phyloP scores from a whole-genome alignment of 495 filamentous ascomycete species.

The Friedmanniomyces simplex region DNA sequence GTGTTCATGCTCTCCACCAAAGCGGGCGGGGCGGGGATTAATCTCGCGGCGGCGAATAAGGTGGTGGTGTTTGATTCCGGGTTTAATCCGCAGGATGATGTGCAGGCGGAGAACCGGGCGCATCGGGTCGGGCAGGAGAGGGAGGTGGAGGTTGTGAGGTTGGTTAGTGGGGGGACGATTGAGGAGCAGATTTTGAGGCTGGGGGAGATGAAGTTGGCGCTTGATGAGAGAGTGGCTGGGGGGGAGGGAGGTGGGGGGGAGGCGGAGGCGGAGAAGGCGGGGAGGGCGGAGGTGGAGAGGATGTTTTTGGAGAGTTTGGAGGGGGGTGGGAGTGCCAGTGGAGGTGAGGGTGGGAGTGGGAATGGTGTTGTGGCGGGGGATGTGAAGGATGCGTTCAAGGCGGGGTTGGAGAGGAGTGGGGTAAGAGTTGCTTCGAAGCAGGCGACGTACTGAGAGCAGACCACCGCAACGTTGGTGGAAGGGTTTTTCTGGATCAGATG shows the following conservation, averaged over 20 bases:
- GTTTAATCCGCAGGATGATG: conserved; percentile 94
- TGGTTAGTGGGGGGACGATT: conserved; percentile 75
- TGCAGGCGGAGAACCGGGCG: conserved; percentile 92
- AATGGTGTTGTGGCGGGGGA: conserved; percentile 13
- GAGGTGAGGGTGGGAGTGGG: neutral
- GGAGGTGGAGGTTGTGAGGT: conserved; percentile 74
- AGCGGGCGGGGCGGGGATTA: conserved; percentile 90
- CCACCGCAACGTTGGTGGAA: neutral
- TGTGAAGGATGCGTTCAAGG: conserved; percentile 29
- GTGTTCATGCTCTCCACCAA: conserved; percentile 90
- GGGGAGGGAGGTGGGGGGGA: conserved; percentile 41
- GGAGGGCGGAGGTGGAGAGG: conserved; percentile 51
- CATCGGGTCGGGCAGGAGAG: conserved; percentile 86
- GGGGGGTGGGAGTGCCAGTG: conserved; percentile 1
- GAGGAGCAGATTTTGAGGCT: conserved; percentile 88
- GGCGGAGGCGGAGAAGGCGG: conserved; percentile 43
- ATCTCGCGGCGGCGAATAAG: conserved; percentile 89
- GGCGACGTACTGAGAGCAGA: conserved; percentile 5
- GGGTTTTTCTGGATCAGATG: neutral
- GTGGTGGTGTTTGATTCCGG: conserved; percentile 92
- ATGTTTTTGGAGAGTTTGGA: conserved; percentile 44
- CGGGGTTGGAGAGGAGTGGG: conserved; percentile 29
- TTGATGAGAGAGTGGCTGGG: conserved; percentile 74
- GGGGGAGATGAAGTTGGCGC: conserved; percentile 81
- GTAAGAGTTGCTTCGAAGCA: conserved; percentile 20